phyloP scores from a whole-genome alignment of 345 rosid species.

The Eucalyptus cloeziana region DNA sequence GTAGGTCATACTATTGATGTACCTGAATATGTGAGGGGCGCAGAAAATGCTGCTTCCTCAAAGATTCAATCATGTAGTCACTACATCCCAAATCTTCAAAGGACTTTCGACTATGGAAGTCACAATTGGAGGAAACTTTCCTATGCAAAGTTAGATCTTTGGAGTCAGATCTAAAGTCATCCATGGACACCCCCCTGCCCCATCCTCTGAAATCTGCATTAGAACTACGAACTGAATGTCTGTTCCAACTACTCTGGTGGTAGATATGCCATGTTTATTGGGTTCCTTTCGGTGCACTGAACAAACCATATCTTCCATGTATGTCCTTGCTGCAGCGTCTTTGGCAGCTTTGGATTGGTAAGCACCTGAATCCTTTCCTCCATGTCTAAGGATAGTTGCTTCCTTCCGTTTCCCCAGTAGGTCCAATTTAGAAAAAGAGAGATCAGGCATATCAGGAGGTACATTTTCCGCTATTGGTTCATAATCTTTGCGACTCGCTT shows the following conservation, averaged over 20 bases:
- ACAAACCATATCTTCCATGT: neutral
- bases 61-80: conserved; percentile 18
- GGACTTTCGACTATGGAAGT: conserved; percentile 55
- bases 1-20: neutral
- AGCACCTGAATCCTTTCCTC: neutral
- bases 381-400: neutral
- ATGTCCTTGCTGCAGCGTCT: neutral
- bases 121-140: conserved; percentile 15
- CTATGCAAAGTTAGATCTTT: conserved; percentile 1
- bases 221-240: conserved; percentile 11
- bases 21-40: conserved; percentile 80
- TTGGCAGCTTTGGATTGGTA: neutral
- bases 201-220: conserved; percentile 36
- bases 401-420: conserved; percentile 7
- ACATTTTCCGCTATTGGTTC: neutral
- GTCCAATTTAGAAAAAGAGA: neutral
- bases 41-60: conserved; percentile 33
- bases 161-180: conserved; percentile 3
- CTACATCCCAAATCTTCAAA: too few relatives aligned
- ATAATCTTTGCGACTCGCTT: conserved; percentile 1
- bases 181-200: conserved; percentile 21
- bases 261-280: neutral
- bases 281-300: neutral
- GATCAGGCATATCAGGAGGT: neutral
- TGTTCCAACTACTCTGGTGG: conserved; percentile 1